These are phyloP conservation scores for Hamigera avellanea DNA, from an alignment of 495 filamentous ascomycete species.

Conservation along the genomic window DNA sequence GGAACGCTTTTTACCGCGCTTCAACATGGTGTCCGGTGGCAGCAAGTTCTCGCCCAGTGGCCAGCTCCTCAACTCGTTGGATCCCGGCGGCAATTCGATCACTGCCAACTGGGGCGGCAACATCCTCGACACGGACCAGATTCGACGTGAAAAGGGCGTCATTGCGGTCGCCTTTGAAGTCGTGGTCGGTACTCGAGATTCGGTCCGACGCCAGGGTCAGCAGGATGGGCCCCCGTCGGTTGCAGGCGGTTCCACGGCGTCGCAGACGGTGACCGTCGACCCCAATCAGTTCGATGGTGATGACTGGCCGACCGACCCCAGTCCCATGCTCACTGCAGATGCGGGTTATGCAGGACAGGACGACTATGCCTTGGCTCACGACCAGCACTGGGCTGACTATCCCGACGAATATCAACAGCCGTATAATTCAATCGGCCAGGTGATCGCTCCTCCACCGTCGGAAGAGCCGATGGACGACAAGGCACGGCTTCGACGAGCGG, in stretches of 20 bases:
- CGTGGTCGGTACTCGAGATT: constrained; percentile 80
- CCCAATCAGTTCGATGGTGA: constrained; percentile 14
- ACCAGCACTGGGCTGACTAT: constrained; percentile 21
- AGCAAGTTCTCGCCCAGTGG: constrained; percentile 36
- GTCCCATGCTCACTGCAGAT: constrained; percentile 13
- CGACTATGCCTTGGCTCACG: constrained; percentile 23
- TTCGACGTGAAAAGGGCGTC: constrained; percentile 79
- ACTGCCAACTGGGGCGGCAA: constrained; percentile 53
- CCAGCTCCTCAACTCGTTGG: constrained; percentile 32
- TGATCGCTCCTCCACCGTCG: constrained; percentile 42
- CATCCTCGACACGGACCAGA: constrained; percentile 80
- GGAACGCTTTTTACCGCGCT: constrained; percentile 48
- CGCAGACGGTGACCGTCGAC: constrained; percentile 4
- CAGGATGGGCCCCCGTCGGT: constrained; percentile 16
- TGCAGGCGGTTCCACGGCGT: constrained; percentile 12
- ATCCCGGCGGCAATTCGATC: constrained; percentile 21
- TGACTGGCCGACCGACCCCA: constrained; percentile 16
- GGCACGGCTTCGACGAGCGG: constrained; percentile 51
- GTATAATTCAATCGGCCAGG: constrained; percentile 14
- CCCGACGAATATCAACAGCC: constrained; percentile 14
- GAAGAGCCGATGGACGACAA: constrained; percentile 57
- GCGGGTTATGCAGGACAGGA: constrained; percentile 22
- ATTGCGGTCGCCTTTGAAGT: constrained; percentile 75
- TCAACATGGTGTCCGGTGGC: constrained; percentile 40
- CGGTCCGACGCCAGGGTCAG: constrained; percentile 44